phyloP scores from a whole-genome alignment of 2,329 filamentous ascomycete genomes.

The Penicillium rolfsii region DNA sequence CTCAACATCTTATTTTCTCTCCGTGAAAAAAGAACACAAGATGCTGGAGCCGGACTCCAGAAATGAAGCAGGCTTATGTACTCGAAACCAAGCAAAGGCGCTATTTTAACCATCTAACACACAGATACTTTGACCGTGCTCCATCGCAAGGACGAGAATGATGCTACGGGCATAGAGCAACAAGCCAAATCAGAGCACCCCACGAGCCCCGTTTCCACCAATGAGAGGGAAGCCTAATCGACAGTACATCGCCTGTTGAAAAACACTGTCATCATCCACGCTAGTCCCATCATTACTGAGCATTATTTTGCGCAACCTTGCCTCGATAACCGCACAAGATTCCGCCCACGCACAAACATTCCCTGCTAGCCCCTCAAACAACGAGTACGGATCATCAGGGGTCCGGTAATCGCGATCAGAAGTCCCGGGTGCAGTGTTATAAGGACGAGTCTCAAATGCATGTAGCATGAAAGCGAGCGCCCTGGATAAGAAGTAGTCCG shows the following conservation, averaged over 20 bases:
- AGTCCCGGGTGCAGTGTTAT: constrained; percentile 25
- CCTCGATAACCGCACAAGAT: constrained; percentile 40
- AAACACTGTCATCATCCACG: constrained; percentile 25
- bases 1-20: too few species aligned
- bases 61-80: too few species aligned
- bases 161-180: not conserved
- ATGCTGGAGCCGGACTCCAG: too few species aligned
- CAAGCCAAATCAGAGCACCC: constrained; percentile 22
- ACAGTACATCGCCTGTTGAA: constrained; percentile 26
- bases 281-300: constrained; percentile 19
- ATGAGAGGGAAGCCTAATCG: constrained; percentile 37
- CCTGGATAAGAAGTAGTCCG: constrained; percentile 45
- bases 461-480: constrained; percentile 45
- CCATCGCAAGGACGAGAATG: not conserved
- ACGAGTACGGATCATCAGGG: constrained; percentile 45
- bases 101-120: too few species aligned
- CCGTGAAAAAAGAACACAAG: too few species aligned
- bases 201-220: constrained; percentile 34
- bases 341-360: constrained; percentile 49
- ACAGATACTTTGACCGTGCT: too few species aligned
- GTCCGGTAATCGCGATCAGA: constrained; percentile 40
- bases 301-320: constrained; percentile 41
- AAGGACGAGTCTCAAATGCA: constrained; percentile 44
- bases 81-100: too few species aligned
- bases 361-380: constrained; percentile 47